Evolutionary conservation across 108 stramenopile genomes (phyloP), one percentile per base, ranked within the genome.

Genomic region (Phaeodactylum tricornutum): DNA sequence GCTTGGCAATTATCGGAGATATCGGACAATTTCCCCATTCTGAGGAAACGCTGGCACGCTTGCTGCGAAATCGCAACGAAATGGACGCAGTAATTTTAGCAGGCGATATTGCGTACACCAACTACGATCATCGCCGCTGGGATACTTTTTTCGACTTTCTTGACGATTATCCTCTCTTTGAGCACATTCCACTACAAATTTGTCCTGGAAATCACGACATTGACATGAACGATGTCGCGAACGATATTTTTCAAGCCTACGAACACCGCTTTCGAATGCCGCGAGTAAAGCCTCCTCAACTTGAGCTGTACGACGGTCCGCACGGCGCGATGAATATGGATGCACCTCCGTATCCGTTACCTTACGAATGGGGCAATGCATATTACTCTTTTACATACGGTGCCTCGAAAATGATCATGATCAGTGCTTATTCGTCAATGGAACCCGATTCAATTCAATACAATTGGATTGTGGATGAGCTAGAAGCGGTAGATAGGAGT

Each of bases 81-180:
- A 66, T 74, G 30, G 59, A 67, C 35, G 72, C 74, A 31, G 69
- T 76, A 32, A 29, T 83, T 25, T 50, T 80, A 48, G 83, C 77
- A 4, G 91, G 91, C 4, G 91, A 93, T 47, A 61, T 93, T 43
- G 65, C 79, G 39, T 93, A 93, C 50, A 64, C 86, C 11, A 68
- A 74, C 31, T 56, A 52, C 9, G 77, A 83, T 50, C 79, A 79
- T 57, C 50, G 50, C 2, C 59, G 61, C 27, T 93, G 91, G 91
- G 91, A 93, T 50, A 83, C 72, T 21, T 93, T 79, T 55, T 77
- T 84, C 55, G 76, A 84, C 49, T 72, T 89, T 57, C 55, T 84
- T 50, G 80, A 84, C 37, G 71, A 67, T 31, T 64, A 59, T 38
- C n/a, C 45, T 15, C 47, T 73, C 35, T 72, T 79, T 42, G 61